phyloP scores from a whole-genome alignment of 331 rosid species.

The Telfairia occidentalis region DNA sequence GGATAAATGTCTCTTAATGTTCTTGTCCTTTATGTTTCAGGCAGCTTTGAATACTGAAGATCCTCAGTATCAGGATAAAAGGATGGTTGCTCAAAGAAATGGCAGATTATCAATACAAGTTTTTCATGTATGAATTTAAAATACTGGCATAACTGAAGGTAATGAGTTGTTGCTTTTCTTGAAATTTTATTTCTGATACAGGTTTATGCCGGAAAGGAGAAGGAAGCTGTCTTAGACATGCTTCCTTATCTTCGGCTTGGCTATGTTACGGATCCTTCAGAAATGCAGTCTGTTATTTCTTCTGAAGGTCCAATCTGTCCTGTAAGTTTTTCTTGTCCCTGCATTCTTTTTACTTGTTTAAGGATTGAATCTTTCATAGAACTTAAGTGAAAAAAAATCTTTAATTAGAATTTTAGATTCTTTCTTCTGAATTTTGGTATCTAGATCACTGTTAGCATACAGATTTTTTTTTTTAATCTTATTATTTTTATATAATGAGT shows the following conservation, averaged over 20 bases:
- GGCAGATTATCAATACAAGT: constrained; percentile 69
- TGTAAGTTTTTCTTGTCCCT: constrained; percentile 36
- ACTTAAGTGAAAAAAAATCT: not conserved
- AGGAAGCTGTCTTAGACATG: constrained; percentile 67
- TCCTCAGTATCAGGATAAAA: constrained; percentile 93
- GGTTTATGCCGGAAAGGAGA: constrained; percentile 77
- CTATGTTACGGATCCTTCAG: constrained; percentile 93
- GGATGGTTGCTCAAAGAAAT: constrained; percentile 91
- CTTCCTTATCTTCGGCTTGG: constrained; percentile 89
- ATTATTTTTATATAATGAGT: not conserved
- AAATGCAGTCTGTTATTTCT: constrained; percentile 86
- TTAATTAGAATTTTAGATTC: not conserved
- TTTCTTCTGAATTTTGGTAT: not conserved
- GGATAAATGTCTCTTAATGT: constrained; percentile 11
- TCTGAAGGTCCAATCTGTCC: constrained; percentile 96
- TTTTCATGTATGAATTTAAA: constrained; percentile 48
- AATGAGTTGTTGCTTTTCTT: not conserved
- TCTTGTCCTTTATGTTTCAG: constrained; percentile 28
- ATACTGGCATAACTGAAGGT: constrained; percentile 13
- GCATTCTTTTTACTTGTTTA: not conserved
- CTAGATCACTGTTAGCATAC: not conserved
- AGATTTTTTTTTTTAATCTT: not conserved
- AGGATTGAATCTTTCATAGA: not conserved
- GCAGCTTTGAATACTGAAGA: constrained; percentile 89
- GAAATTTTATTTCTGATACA: constrained; percentile 24